Percentiles rank a stretch among this genome's conserved stretches.
Conservation (phyloP, 148 eudicot genomes). For the Rheum nobile region DNA sequence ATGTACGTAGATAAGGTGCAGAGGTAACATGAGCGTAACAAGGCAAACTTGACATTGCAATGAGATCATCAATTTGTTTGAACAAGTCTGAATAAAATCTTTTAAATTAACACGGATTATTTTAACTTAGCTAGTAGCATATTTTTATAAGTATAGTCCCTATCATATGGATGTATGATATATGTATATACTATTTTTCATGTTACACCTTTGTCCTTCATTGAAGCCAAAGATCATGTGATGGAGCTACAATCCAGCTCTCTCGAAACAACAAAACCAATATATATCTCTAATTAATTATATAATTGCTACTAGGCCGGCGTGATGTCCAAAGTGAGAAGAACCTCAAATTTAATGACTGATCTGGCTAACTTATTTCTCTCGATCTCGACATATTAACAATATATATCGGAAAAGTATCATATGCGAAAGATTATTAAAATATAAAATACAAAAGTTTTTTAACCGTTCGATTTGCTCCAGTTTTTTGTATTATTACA, state of each 20-base stretch:
- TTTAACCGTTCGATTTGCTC: no score
- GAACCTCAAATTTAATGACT: background rate
- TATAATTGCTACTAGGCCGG: background rate
- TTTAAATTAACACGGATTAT: background rate
- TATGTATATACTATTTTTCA: background rate
- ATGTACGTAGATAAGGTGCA: background rate
- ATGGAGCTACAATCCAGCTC: slow-evolving; percentile 8
- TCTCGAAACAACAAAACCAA: background rate
- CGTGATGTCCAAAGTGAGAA: slow-evolving; percentile 5
- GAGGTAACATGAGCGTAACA: background rate
- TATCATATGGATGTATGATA: background rate
- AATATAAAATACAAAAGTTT: no score
- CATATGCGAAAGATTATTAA: no score
- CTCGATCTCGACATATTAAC: background rate
- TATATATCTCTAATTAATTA: background rate
- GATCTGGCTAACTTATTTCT: background rate
- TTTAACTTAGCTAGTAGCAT: background rate
- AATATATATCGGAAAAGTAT: no score
- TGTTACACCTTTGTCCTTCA: slow-evolving; percentile 17
- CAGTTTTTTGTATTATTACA: no score
- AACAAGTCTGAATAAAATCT: background rate
- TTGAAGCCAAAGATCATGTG: slow-evolving; percentile 20
- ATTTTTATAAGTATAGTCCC: background rate
- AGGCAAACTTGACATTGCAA: background rate
- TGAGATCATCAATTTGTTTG: slow-evolving; percentile 3